These are phyloP conservation scores for Moelleriella libera DNA, from an alignment of 2,329 filamentous ascomycete genomes.

Conservation along the genomic window DNA sequence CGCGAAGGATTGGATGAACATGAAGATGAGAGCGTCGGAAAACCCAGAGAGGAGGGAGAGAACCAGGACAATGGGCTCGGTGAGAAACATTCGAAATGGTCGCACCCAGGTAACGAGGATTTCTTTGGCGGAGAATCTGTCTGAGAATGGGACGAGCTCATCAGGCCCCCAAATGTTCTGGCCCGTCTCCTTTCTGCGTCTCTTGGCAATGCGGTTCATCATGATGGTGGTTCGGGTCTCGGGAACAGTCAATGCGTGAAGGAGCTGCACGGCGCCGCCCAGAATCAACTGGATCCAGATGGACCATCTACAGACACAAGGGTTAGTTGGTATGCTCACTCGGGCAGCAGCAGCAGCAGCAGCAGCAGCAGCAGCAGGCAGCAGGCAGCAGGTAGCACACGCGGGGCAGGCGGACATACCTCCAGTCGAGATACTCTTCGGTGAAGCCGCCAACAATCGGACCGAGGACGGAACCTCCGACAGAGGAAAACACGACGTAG, in stretches of 20 bases:
- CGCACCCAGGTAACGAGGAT: slow-evolving; percentile 43
- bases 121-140: slow-evolving; percentile 44
- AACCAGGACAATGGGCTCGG: slow-evolving; percentile 59
- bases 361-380: too few relatives aligned
- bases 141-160: slow-evolving; percentile 48
- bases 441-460: slow-evolving; percentile 70
- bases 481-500: slow-evolving; percentile 66
- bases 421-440: slow-evolving; percentile 53
- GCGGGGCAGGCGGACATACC: slow-evolving; percentile 19
- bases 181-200: slow-evolving; percentile 44
- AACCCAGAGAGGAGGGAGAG: slow-evolving; percentile 60
- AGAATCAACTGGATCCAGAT: slow-evolving; percentile 83
- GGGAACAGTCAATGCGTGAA: slow-evolving; percentile 57
- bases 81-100: slow-evolving; percentile 60
- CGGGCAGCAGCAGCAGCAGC: too few relatives aligned
- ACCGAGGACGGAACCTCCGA: slow-evolving; percentile 62
- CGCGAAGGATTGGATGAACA: slow-evolving; percentile 58
- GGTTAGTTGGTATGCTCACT: too few relatives aligned
- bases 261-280: slow-evolving; percentile 50
- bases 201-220: slow-evolving; percentile 68
- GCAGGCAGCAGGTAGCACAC: too few relatives aligned
- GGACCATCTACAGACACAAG: slow-evolving; percentile 29
- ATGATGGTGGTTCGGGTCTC: slow-evolving; percentile 67
- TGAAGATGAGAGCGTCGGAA: slow-evolving; percentile 63
- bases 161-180: slow-evolving; percentile 58